phyloP scores from a whole-genome alignment of 768 basidiomycete species.

The Thelephora aurantiotincta region DNA sequence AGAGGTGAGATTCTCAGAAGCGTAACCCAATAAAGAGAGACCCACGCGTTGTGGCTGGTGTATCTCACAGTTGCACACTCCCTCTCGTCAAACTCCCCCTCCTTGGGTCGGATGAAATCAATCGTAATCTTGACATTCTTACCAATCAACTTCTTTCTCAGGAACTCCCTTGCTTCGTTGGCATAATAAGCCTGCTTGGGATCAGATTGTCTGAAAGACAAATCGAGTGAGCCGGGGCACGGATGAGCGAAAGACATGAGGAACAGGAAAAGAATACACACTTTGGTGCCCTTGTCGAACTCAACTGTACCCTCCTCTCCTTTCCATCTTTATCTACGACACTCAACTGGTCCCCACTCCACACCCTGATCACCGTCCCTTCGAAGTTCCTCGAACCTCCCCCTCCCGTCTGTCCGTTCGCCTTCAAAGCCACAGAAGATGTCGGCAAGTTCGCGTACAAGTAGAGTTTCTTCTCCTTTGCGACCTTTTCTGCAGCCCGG shows the following conservation, averaged over 20 bases:
- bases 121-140: slow-evolving; percentile 72
- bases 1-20: neutral
- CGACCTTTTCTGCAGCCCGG: slow-evolving; percentile 67
- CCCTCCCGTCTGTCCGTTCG: slow-evolving; percentile 27
- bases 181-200: slow-evolving; percentile 80
- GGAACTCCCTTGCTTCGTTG: slow-evolving; percentile 84
- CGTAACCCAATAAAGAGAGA: slow-evolving; percentile 4
- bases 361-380: slow-evolving; percentile 71
- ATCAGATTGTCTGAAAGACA: slow-evolving; percentile 53
- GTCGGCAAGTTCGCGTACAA: slow-evolving; percentile 50
- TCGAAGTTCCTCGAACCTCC: slow-evolving; percentile 50
- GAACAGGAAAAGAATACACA: slow-evolving; percentile 18
- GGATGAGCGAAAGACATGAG: neutral
- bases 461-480: slow-evolving; percentile 59
- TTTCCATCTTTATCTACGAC: slow-evolving; percentile 64
- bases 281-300: slow-evolving; percentile 81
- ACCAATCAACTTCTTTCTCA: slow-evolving; percentile 86
- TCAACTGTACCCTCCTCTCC: slow-evolving; percentile 76
- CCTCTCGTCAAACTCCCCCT: slow-evolving; percentile 89
- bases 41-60: slow-evolving; percentile 69
- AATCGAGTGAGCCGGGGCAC: slow-evolving; percentile 5
- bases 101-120: slow-evolving; percentile 83
- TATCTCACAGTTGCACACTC: slow-evolving; percentile 85
- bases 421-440: slow-evolving; percentile 24
- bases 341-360: slow-evolving; percentile 87